These are phyloP conservation scores for Trichophyton mentagrophytes DNA, from an alignment of 2,329 filamentous ascomycete genomes.

Conservation along the genomic window DNA sequence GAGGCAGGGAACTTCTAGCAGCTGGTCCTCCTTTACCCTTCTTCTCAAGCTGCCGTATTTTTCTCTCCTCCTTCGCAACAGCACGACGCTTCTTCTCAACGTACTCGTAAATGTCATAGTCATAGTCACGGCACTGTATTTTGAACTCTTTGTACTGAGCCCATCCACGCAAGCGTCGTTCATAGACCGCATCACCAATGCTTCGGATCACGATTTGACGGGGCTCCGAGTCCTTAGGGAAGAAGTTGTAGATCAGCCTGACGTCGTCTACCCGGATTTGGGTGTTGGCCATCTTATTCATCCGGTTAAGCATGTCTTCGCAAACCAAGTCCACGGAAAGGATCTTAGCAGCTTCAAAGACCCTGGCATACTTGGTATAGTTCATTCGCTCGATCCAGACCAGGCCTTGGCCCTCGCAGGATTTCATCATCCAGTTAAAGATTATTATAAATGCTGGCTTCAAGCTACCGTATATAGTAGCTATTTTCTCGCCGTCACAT, in stretches of 20 bases:
- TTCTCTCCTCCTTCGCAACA: slow-evolving; percentile 1
- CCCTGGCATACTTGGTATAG: slow-evolving; percentile 11
- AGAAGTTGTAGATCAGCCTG: slow-evolving; percentile 10
- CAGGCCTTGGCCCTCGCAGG: slow-evolving; percentile 3
- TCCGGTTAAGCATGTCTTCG: slow-evolving; percentile 10
- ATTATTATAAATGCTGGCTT: slow-evolving; percentile 6
- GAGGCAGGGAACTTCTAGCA: background rate
- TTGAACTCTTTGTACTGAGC: slow-evolving; percentile 12
- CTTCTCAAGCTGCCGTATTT: background rate
- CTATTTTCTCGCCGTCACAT: slow-evolving; percentile 9
- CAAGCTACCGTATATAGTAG: slow-evolving; percentile 11
- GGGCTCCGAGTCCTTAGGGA: slow-evolving; percentile 4
- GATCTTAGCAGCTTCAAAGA: slow-evolving; percentile 11
- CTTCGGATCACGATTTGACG: slow-evolving; percentile 13
- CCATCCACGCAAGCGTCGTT: slow-evolving; percentile 11
- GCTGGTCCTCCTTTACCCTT: background rate
- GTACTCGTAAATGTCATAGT: slow-evolving; percentile 13
- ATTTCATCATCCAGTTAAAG: slow-evolving; percentile 13
- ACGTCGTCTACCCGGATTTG: slow-evolving; percentile 11
- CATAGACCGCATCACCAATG: slow-evolving; percentile 13
- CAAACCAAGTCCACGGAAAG: slow-evolving; percentile 5
- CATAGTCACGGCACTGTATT: slow-evolving; percentile 10
- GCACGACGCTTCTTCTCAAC: slow-evolving; percentile 5
- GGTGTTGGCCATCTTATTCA: slow-evolving; percentile 10
- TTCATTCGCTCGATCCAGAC: slow-evolving; percentile 10